Conservation (phyloP, 306 rosid genomes). For the Lithocarpus polystachyus region DNA sequence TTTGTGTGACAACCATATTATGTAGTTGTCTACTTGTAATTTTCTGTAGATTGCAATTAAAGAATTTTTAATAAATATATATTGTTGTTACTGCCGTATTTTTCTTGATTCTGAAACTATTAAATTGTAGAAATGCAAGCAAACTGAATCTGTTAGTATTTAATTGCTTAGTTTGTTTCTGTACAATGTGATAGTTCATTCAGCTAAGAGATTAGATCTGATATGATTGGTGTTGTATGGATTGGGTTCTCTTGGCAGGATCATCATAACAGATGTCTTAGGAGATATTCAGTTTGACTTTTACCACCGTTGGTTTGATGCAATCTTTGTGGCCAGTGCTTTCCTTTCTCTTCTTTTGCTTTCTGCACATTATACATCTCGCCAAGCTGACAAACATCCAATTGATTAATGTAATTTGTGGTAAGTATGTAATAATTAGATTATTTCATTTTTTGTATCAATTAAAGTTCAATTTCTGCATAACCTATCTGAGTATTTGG, state of each 20-base stretch:
- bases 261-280: conserved; percentile 93
- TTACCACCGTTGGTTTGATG: conserved; percentile 99
- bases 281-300: conserved; percentile 99
- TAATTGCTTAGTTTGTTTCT: background rate
- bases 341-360: conserved; percentile 93
- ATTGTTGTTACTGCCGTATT: background rate
- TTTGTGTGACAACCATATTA: background rate
- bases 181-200: background rate
- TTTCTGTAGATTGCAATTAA: background rate
- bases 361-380: conserved; percentile 94
- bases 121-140: background rate
- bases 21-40: background rate
- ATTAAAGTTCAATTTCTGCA: background rate
- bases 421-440: conserved; percentile 12
- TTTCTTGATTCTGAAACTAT: background rate
- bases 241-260: conserved; percentile 51
- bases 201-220: background rate
- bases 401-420: conserved; percentile 48
- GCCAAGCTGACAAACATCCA: conserved; percentile 95
- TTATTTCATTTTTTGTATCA: background rate
- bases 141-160: background rate
- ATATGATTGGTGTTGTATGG: background rate
- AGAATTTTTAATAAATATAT: background rate
- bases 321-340: conserved; percentile 96
- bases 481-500: background rate